Percentiles rank a stretch among this genome's conserved stretches.
Conservation (phyloP, 139 green algal genomes). For the Chlorella sp. region DNA sequence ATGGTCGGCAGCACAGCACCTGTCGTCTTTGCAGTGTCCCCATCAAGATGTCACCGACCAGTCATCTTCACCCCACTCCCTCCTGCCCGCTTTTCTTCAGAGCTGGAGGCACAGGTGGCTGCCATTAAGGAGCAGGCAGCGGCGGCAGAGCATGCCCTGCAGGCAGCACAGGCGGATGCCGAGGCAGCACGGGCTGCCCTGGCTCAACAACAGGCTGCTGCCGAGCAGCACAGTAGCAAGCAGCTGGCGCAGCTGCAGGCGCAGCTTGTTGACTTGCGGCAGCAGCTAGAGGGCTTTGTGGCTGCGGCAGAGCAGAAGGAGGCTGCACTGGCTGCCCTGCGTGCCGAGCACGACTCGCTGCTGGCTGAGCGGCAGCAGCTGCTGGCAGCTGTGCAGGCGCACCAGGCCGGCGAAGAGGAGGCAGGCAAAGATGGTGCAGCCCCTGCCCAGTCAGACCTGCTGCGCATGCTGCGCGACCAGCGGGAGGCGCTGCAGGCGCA, state of each 20-base stretch:
- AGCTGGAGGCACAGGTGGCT: not conserved
- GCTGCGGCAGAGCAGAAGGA: not conserved
- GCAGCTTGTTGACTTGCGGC: not conserved
- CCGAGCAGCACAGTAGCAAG: not conserved
- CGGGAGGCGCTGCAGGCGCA: constrained; percentile 23
- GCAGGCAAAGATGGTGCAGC: not conserved
- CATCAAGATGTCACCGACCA: not conserved
- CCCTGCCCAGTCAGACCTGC: not conserved
- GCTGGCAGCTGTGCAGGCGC: not conserved
- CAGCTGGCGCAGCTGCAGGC: not conserved
- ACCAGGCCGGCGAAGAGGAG: not conserved
- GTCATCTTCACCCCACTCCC: not conserved
- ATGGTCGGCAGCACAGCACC: not conserved
- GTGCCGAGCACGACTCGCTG: not conserved
- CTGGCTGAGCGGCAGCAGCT: not conserved
- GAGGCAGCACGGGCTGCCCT: not conserved
- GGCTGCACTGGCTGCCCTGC: not conserved
- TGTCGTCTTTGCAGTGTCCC: not conserved
- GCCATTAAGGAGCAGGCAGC: not conserved
- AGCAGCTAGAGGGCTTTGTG: not conserved
- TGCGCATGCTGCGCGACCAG: constrained; percentile 23
- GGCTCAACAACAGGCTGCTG: not conserved
- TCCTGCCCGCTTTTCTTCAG: not conserved
- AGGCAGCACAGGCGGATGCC: not conserved
- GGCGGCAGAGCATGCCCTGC: not conserved